Evolutionary conservation across 345 rosid species (phyloP).

Genomic region (Rhodomyrtus tomentosa): DNA sequence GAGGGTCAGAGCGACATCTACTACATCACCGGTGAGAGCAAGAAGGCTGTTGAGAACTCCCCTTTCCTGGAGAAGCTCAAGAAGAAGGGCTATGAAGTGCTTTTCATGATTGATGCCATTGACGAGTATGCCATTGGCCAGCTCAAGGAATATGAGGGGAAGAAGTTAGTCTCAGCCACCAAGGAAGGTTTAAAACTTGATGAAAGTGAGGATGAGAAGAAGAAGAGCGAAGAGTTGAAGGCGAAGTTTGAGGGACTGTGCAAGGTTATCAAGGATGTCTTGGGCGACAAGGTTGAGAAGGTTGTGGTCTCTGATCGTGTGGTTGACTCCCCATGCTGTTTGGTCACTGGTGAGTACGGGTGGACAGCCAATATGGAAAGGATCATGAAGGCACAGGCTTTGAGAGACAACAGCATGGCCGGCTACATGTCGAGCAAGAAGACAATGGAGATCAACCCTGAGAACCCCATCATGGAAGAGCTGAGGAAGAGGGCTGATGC

Average conservation of each 20-base stretch:
- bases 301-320: constrained; percentile 79
- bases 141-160: constrained; percentile 80
- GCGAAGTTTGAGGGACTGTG: constrained; percentile 72
- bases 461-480: constrained; percentile 83
- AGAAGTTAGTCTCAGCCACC: constrained; percentile 83
- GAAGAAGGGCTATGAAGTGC: constrained; percentile 83
- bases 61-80: constrained; percentile 89
- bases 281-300: constrained; percentile 79
- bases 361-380: constrained; percentile 96
- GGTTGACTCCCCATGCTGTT: constrained; percentile 82
- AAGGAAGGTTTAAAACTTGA: constrained; percentile 79
- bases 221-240: constrained; percentile 50
- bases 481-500: constrained; percentile 80
- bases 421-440: constrained; percentile 87
- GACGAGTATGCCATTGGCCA: constrained; percentile 83
- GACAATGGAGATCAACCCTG: constrained; percentile 86
- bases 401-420: constrained; percentile 81
- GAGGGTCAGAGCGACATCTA: constrained; percentile 74
- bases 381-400: constrained; percentile 81
- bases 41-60: constrained; percentile 89
- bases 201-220: constrained; percentile 72
- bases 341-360: constrained; percentile 76
- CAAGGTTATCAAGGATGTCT: constrained; percentile 76
- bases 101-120: constrained; percentile 80
- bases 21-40: constrained; percentile 91